Conservation (phyloP, 2,329 filamentous ascomycete species). For the Fusarium clavum region DNA sequence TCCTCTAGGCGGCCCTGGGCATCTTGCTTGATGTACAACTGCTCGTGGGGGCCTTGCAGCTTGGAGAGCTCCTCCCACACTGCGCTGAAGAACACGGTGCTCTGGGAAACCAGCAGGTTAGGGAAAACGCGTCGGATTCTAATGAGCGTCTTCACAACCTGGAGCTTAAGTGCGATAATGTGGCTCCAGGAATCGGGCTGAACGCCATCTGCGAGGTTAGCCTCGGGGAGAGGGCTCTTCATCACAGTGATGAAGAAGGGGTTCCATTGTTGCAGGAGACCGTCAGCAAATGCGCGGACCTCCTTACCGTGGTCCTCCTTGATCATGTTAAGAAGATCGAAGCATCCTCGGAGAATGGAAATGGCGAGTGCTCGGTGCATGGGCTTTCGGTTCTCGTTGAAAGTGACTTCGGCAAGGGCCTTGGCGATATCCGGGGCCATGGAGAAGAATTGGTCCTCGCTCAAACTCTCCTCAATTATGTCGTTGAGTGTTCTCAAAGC, state of each 20-base stretch:
- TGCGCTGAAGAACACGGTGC: constrained; percentile 82
- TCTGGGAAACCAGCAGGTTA: constrained; percentile 83
- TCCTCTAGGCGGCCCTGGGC: constrained; percentile 91
- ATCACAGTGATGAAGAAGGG: constrained; percentile 87
- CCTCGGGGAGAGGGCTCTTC: constrained; percentile 79
- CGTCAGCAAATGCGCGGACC: constrained; percentile 89
- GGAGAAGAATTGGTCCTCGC: constrained; percentile 93
- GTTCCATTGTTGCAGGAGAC: constrained; percentile 84
- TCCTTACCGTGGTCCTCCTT: constrained; percentile 90
- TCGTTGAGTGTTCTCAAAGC: constrained; percentile 89
- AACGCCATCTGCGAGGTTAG: constrained; percentile 57
- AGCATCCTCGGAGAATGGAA: constrained; percentile 89
- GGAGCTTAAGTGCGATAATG: constrained; percentile 86
- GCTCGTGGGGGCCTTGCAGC: constrained; percentile 78
- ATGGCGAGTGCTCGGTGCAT: constrained; percentile 86
- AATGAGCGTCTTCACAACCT: constrained; percentile 93
- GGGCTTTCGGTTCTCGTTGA: constrained; percentile 78
- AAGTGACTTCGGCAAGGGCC: constrained; percentile 83
- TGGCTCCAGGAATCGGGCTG: constrained; percentile 81
- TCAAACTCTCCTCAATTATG: constrained; percentile 92
- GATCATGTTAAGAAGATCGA: constrained; percentile 96
- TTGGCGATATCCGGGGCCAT: constrained; percentile 88
- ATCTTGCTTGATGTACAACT: constrained; percentile 87
- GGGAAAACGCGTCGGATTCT: constrained; percentile 89
- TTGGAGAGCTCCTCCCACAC: constrained; percentile 89